Evolutionary conservation across 441 rosid species (phyloP).

Genomic region (Arabidopsis lyrata): DNA sequence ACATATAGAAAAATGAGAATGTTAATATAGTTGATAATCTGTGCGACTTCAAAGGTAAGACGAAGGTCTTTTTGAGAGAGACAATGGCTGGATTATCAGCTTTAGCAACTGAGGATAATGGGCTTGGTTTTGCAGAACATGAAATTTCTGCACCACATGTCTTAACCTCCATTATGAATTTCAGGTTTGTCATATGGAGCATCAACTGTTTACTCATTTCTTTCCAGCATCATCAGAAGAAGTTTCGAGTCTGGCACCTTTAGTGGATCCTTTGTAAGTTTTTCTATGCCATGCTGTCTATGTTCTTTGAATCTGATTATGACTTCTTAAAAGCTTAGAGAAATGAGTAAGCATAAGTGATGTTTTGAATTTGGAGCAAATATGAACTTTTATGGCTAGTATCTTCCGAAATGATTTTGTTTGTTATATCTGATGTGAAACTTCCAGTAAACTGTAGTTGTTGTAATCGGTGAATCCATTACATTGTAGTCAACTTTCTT

Average conservation of each 20-base stretch:
- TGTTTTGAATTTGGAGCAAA: not conserved
- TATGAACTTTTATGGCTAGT: not conserved
- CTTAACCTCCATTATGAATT: constrained; percentile 34
- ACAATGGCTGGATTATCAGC: constrained; percentile 18
- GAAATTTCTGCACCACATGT: constrained; percentile 17
- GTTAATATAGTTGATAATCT: constrained; percentile 6
- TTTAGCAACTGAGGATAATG: constrained; percentile 18
- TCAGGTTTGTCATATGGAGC: constrained; percentile 98
- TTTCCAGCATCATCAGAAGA: constrained; percentile 90
- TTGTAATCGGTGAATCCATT: not conserved
- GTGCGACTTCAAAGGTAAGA: constrained; percentile 22
- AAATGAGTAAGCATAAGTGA: constrained; percentile 16
- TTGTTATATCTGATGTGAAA: constrained; percentile 7
- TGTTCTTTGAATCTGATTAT: constrained; percentile 25
- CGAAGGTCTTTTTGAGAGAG: constrained; percentile 24
- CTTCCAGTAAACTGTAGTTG: too few relatives aligned
- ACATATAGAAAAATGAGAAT: constrained; percentile 11
- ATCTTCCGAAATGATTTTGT: constrained; percentile 7
- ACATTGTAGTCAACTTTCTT: constrained; percentile 23
- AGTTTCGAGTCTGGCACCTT: constrained; percentile 88
- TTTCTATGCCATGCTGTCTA: constrained; percentile 1
- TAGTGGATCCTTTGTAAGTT: constrained; percentile 92
- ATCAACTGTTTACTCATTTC: constrained; percentile 95
- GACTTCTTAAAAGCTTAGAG: constrained; percentile 22
- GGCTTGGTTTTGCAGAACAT: constrained; percentile 7